Percentiles rank a stretch among this genome's conserved stretches.
Conservation (phyloP, 2,329 filamentous ascomycete species). For the Pestalotiopsis fici region DNA sequence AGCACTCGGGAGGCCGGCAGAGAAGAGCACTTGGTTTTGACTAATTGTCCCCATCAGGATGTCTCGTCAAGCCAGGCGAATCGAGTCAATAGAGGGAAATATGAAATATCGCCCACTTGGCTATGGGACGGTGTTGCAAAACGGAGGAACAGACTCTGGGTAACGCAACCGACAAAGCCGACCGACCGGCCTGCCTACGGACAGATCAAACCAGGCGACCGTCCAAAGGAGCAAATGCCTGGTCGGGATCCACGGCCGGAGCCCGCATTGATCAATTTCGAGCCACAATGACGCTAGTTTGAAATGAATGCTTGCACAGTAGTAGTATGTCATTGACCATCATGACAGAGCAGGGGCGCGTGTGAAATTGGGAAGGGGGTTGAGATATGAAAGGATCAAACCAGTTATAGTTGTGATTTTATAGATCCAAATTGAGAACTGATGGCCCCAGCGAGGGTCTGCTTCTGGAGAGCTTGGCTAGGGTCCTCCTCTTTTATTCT, state of each 20-base stretch:
- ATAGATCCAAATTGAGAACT: constrained; percentile 8
- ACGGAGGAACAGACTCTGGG: too few relatives aligned
- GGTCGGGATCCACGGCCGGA: constrained; percentile 9
- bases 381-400: constrained; percentile 8
- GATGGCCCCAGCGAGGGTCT: neutral
- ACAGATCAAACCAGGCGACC: neutral
- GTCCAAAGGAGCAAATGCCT: neutral
- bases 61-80: too few relatives aligned
- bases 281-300: neutral
- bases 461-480: neutral
- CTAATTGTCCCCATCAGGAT: neutral
- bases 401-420: constrained; percentile 6
- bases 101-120: too few relatives aligned
- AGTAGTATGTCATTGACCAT: neutral
- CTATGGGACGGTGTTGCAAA: too few relatives aligned
- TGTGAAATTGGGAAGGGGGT: neutral
- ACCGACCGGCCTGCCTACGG: neutral
- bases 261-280: neutral
- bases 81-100: too few relatives aligned
- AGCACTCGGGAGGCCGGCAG: neutral
- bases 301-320: neutral
- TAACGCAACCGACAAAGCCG: neutral
- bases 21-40: neutral
- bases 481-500: neutral
- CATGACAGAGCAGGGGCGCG: constrained; percentile 1